Base-by-base conservation (phyloP, 2,329 filamentous ascomycete species). In the Neopestalotiopsis rosae region DNA sequence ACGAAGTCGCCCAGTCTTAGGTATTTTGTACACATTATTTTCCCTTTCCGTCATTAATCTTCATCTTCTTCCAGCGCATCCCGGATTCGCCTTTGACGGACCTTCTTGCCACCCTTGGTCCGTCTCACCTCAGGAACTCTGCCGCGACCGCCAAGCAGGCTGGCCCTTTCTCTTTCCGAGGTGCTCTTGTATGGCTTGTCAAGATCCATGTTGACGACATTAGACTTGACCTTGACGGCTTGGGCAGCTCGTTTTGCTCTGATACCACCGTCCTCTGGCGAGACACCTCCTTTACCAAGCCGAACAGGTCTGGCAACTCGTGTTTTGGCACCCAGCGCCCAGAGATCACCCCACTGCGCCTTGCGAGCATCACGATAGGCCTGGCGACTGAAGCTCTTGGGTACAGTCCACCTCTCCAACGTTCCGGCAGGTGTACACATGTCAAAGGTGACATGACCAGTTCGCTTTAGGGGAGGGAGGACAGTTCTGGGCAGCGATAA, bases 291-390 rank as follows among this genome's bases (percentile, higher is more conserved):
- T 71, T 77, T 79, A 66, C 92, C 92, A 3, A 92, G 80, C 7
- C 90, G 88, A 58, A 92, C 82, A 14, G 83, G 84, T 61, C 93
- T 84, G 2, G 81, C 77, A 4, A 92, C 87, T 13, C 94, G 87
- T 0, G 94, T 97, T 86, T 98, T 98, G 28, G 95, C 95, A 0
- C 96, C 96, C 0, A 98, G 85, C 0, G 95, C 94, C 96, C 96
- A 99, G 10, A 98, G 85, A 78, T 98, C 96, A 52, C 96, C 96
- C 96, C 95, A 98, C 66, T 83, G 84, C 0, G 92, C 88, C 82
- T 99, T 99, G 71, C 96, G 90, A 45, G 96, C 96, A 78, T 98
- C 96, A 74, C 93, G 94, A 82, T 95, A 98, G 0, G 94, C 94
- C 75, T 92, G 90, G 74, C 88, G 91, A 79, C 91, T 91, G 81